These are phyloP conservation scores for Triticum timopheevii DNA, from an alignment of 176 grass and related monocot genomes.

Conservation along the genomic window DNA sequence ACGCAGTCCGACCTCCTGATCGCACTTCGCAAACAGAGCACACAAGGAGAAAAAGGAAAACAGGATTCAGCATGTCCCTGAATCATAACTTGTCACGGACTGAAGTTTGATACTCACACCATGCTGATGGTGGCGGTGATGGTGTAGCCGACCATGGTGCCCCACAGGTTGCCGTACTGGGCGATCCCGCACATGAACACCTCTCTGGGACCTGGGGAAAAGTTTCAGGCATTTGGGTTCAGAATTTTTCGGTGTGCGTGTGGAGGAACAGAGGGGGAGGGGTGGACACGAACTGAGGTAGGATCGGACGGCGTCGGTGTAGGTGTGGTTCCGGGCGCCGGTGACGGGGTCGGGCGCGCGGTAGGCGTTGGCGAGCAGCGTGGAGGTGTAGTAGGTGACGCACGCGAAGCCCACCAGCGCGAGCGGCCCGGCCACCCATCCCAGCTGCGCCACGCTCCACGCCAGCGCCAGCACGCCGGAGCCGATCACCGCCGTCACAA, in stretches of 20 bases:
- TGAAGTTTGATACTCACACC: conserved; percentile 46
- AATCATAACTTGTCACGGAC: neutral
- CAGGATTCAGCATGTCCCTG: neutral
- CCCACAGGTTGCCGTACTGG: conserved; percentile 85
- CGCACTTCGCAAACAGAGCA: conserved; percentile 24
- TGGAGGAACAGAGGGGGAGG: neutral
- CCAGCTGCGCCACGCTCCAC: conserved; percentile 92
- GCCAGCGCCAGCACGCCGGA: conserved; percentile 94
- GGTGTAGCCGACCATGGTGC: conserved; percentile 84
- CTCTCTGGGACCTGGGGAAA: conserved; percentile 58
- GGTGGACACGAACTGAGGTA: conserved; percentile 57
- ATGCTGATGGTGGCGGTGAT: conserved; percentile 86
- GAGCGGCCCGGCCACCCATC: conserved; percentile 76
- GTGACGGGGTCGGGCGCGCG: conserved; percentile 67
- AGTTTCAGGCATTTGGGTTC: neutral
- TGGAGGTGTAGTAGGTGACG: conserved; percentile 91
- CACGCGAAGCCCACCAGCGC: conserved; percentile 63
- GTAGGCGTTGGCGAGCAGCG: conserved; percentile 80
- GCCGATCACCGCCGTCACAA: conserved; percentile 93
- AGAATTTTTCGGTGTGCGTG: neutral
- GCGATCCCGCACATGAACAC: conserved; percentile 83
- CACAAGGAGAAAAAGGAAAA: neutral
- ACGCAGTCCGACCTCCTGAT: conserved; percentile 65
- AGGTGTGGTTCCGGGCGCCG: conserved; percentile 68
- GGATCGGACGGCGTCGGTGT: conserved; percentile 82